phyloP scores from a whole-genome alignment of 371 early-diverging fungal species.

The Mucor irregularis region DNA sequence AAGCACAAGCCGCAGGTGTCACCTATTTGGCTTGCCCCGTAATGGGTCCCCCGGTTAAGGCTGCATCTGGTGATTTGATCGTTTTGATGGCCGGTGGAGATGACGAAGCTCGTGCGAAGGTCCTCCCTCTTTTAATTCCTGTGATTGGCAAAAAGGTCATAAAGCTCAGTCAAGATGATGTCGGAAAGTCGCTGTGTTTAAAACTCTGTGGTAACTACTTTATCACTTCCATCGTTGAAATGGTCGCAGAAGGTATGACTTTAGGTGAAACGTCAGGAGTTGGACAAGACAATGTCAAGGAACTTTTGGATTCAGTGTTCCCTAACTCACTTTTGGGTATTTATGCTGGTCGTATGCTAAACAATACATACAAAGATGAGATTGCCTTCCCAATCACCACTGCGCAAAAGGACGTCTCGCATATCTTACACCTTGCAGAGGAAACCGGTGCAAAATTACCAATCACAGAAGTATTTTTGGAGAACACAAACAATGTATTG shows the following conservation, averaged over 20 bases:
- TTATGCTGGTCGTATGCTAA: conserved; percentile 40
- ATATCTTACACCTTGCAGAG: conserved; percentile 38
- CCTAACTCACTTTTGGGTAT: conserved; percentile 36
- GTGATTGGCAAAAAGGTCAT: conserved; percentile 41
- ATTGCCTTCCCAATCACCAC: conserved; percentile 31
- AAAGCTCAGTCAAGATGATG: conserved; percentile 48
- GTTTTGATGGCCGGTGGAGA: conserved; percentile 35
- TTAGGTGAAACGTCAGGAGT: conserved; percentile 64
- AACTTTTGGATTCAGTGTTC: conserved; percentile 57
- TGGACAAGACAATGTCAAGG: conserved; percentile 55
- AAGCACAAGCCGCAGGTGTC: conserved; percentile 12
- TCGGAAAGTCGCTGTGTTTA: conserved; percentile 44
- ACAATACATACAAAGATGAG: conserved; percentile 33
- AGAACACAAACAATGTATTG: conserved; percentile 21
- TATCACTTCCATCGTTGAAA: conserved; percentile 55
- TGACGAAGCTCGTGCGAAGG: conserved; percentile 8
- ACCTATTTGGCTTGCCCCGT: conserved; percentile 40
- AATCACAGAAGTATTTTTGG: conserved; percentile 28
- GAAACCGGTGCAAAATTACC: conserved; percentile 22
- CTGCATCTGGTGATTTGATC: conserved; percentile 28
- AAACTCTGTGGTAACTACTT: conserved; percentile 75
- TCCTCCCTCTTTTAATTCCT: conserved; percentile 28
- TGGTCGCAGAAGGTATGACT: conserved; percentile 69
- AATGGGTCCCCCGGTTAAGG: conserved; percentile 44
- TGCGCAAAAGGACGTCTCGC: conserved; percentile 39